Evolutionary conservation across 805 yeast species (phyloP).

Genomic region (Candida ovalis): DNA sequence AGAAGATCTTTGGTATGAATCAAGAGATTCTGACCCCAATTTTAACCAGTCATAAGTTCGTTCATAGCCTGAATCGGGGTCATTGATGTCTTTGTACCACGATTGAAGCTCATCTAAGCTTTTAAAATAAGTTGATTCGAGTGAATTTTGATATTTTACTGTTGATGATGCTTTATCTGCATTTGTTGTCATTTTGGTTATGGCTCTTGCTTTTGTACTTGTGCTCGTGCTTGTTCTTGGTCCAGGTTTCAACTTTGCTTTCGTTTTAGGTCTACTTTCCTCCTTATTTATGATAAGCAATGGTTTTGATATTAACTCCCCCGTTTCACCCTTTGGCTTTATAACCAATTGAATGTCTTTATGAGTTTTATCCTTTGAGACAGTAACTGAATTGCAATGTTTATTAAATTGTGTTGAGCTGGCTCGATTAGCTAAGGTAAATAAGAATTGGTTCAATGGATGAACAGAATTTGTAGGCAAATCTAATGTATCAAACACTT

Average conservation of each 20-base stretch:
- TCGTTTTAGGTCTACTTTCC: not conserved
- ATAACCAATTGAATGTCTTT: not conserved
- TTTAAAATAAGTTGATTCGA: constrained; percentile 16
- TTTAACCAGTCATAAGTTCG: constrained; percentile 13
- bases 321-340: not conserved
- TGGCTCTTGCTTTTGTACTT: not conserved
- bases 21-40: constrained; percentile 9
- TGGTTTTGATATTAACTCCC: not conserved
- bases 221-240: no score
- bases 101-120: constrained; percentile 18
- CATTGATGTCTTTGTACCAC: constrained; percentile 17
- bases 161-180: not conserved
- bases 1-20: constrained; percentile 12
- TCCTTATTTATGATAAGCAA: not conserved
- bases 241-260: no score
- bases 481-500: constrained; percentile 14
- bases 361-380: not conserved
- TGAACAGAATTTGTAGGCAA: constrained; percentile 7
- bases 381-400: not conserved
- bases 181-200: not conserved
- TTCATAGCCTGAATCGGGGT: not conserved
- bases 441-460: constrained; percentile 6
- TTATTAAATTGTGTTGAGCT: not conserved
- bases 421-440: not conserved
- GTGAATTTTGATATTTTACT: not conserved